phyloP scores from a whole-genome alignment of 1,284 basidiomycete genomes.

The Ceraceosorus bombacis region DNA sequence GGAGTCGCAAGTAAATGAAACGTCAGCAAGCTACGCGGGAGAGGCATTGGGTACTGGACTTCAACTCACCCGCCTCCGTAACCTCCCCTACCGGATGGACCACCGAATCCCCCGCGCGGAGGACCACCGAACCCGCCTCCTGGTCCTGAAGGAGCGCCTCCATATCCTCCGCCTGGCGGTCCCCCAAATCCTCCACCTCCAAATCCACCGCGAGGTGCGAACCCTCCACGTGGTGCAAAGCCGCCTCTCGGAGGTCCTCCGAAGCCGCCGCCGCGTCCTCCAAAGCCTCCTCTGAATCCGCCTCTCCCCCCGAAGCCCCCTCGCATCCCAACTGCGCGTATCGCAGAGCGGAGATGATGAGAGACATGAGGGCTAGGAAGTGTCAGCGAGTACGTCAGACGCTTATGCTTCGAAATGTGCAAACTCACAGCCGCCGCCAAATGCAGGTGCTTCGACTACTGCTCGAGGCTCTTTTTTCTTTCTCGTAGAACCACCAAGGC shows the following conservation, averaged over 20 bases:
- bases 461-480: slow-evolving; percentile 32
- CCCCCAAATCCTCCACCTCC: slow-evolving; percentile 2
- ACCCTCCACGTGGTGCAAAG: slow-evolving; percentile 4
- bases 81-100: not conserved
- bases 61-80: slow-evolving; percentile 1
- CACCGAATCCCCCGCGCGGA: slow-evolving; percentile 1
- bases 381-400: not conserved
- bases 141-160: slow-evolving; percentile 3
- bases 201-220: slow-evolving; percentile 4
- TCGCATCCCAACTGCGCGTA: slow-evolving; percentile 14
- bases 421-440: not conserved
- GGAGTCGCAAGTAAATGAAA: not conserved
- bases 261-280: slow-evolving; percentile 35
- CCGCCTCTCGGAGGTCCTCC: slow-evolving; percentile 5
- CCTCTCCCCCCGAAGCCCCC: slow-evolving; percentile 41
- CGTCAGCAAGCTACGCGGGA: not conserved
- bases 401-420: not conserved
- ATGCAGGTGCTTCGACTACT: slow-evolving; percentile 2
- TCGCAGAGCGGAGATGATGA: not conserved
- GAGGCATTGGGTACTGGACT: not conserved
- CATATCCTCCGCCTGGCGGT: slow-evolving; percentile 1
- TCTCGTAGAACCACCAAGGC: slow-evolving; percentile 75
- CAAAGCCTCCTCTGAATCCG: slow-evolving; percentile 49
- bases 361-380: not conserved
- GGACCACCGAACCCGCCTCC: slow-evolving; percentile 4